Base-by-base conservation (phyloP, 176 grass and related monocot species). In the Oryza officinalis region DNA sequence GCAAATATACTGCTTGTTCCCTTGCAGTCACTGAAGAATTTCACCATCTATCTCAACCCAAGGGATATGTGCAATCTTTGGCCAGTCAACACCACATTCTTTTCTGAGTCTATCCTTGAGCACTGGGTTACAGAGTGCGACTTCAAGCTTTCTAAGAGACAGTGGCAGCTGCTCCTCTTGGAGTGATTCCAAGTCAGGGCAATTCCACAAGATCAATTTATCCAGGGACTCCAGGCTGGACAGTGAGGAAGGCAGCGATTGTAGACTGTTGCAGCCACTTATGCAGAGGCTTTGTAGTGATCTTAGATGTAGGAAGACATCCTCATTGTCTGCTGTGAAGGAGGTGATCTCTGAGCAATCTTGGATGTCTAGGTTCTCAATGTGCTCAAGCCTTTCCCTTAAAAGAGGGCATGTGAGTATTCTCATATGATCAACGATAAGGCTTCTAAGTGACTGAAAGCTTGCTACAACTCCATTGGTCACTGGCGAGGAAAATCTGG, bases 291-390 rank as follows among this genome's bases (percentile, higher is more conserved):
- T 88, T 49, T 88, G 44, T 15, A 90, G 76, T 68, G 81, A 83
- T 26, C 60, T 87, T 44, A 93, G 84, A 66, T 85, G 76, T 50
- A 2, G 41, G 57, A 86, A 59, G n/a, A 26, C 15, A 73, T 72
- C 38, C 25, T 76, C 20, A 43, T 84, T 77, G 2, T 80, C 63
- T 43, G 82, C 67, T 3, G n/a, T 83, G 46, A 86, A 86, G 76
- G 10, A 64, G 25, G 63, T 80, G 57, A 86, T 76, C 10, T 92
- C 78, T 73, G 14, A 78, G 80, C 83, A 86, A 65, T 86, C 83
- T 65, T 89, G 87, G 74, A 89, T 86, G 38, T 92, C 83, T 72
- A 92, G 37, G 69, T 77, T 92, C 81, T 76, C 49, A 61, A 89
- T 74, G 64, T 59, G 4, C 23, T 76, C 44, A 71, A 92, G 75